A percentile compares a stretch with the other conserved stretches of the same genome.
These are phyloP conservation scores for Arctostaphylos glauca DNA, from an alignment of 148 eudicot species.

Conservation along the genomic window DNA sequence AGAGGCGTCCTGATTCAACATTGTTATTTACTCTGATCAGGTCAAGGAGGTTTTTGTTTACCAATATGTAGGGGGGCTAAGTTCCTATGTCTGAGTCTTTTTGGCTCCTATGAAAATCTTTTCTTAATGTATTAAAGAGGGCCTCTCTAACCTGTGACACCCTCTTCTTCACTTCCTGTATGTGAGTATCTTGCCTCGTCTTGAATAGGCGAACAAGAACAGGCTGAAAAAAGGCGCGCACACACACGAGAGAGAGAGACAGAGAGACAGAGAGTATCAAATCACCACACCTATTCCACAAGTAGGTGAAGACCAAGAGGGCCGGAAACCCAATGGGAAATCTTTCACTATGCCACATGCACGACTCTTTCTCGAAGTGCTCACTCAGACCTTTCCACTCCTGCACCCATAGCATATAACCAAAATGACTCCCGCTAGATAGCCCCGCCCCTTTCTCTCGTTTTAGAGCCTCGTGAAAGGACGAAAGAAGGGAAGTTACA, in stretches of 20 bases:
- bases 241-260: not conserved
- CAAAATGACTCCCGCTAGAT: not conserved
- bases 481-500: no score
- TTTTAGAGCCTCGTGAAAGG: no score
- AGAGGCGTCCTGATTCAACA: no score
- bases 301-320: conserved; percentile 8
- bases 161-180: not conserved
- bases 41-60: no score
- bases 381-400: conserved; percentile 14
- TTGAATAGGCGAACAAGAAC: not conserved
- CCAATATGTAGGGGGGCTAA: no score
- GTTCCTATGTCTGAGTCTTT: no score
- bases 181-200: not conserved
- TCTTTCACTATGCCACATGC: conserved; percentile 14
- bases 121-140: no score
- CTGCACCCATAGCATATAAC: no score
- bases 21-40: no score
- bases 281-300: not conserved
- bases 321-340: conserved; percentile 11
- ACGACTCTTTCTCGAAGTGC: conserved; percentile 15
- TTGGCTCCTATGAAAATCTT: no score
- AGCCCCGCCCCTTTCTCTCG: conserved; percentile 2
- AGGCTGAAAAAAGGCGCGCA: not conserved
- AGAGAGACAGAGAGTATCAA: not conserved
- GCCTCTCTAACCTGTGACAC: no score